Conservation (phyloP, 2,329 filamentous ascomycete genomes). For the Rugonectria rugulosa region DNA sequence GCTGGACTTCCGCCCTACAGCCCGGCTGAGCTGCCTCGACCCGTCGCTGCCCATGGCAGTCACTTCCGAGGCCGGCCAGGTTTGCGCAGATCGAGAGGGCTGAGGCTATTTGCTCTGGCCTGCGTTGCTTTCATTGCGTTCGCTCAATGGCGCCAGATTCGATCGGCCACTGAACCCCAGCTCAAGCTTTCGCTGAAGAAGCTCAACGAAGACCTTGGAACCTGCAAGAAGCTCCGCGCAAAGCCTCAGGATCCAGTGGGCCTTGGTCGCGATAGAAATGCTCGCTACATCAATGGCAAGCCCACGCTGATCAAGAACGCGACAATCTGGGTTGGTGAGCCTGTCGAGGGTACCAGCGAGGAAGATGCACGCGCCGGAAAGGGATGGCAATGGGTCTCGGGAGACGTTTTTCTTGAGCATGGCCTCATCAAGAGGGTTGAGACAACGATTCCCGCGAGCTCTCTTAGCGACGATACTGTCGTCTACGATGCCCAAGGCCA, state of each 20-base stretch:
- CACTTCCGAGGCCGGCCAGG: slow-evolving; percentile 35
- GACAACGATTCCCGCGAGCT: slow-evolving; percentile 49
- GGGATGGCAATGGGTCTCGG: slow-evolving; percentile 65
- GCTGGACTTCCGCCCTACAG: slow-evolving; percentile 55
- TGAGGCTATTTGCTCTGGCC: slow-evolving; percentile 53
- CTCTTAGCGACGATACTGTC: slow-evolving; percentile 55
- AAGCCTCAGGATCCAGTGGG: slow-evolving; percentile 65
- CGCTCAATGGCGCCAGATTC: slow-evolving; percentile 56
- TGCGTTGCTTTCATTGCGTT: slow-evolving; percentile 61
- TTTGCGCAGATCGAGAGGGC: slow-evolving; percentile 52
- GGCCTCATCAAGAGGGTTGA: slow-evolving; percentile 67
- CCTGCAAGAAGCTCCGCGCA: slow-evolving; percentile 62
- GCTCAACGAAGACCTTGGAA: slow-evolving; percentile 61
- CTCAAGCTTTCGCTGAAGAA: slow-evolving; percentile 58
- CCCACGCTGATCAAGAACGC: slow-evolving; percentile 72
- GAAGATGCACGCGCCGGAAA: slow-evolving; percentile 65
- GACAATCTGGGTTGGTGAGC: slow-evolving; percentile 72
- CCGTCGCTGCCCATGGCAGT: slow-evolving; percentile 17
- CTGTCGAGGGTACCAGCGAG: slow-evolving; percentile 55
- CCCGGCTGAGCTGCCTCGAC: slow-evolving; percentile 40
- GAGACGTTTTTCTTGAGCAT: slow-evolving; percentile 68
- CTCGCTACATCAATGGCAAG: slow-evolving; percentile 64
- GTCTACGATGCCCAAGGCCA: slow-evolving; percentile 67
- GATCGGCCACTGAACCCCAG: slow-evolving; percentile 36
- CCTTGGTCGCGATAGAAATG: slow-evolving; percentile 64